A percentile compares a stretch with the other conserved stretches of the same genome.
phyloP scores from a whole-genome alignment of 495 filamentous ascomycete genomes.

The Xylaria bambusicola region DNA sequence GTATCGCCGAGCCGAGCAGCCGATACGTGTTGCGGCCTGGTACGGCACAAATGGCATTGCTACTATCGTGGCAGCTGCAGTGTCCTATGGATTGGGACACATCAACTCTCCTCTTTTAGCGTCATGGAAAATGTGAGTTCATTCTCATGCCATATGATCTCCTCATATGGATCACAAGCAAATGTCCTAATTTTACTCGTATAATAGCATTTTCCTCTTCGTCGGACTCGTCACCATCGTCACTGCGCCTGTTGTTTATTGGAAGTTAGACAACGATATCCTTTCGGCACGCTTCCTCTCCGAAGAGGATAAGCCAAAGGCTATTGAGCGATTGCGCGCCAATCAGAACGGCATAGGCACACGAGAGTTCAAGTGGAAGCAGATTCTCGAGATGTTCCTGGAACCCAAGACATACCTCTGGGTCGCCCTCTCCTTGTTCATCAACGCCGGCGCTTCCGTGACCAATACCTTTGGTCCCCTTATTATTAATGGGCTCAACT shows the following conservation, averaged over 20 bases:
- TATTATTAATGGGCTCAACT: slow-evolving; percentile 62
- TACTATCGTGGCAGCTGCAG: slow-evolving; percentile 62
- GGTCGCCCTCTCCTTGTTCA: slow-evolving; percentile 52
- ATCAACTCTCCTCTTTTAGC: slow-evolving; percentile 52
- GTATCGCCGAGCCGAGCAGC: slow-evolving; percentile 65
- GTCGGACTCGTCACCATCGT: slow-evolving; percentile 60
- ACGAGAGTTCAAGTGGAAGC: slow-evolving; percentile 50
- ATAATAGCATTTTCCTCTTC: slow-evolving; percentile 61
- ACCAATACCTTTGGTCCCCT: slow-evolving; percentile 62
- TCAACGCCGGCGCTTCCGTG: slow-evolving; percentile 62
- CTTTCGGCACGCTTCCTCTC: slow-evolving; percentile 56
- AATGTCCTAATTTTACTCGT: neutral
- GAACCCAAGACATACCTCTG: slow-evolving; percentile 54
- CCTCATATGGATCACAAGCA: too few species aligned
- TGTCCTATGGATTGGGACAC: slow-evolving; percentile 63
- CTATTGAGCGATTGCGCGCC: slow-evolving; percentile 47
- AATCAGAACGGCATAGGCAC: slow-evolving; percentile 62
- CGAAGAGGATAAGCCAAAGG: slow-evolving; percentile 47
- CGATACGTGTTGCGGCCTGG: slow-evolving; percentile 64
- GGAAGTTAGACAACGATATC: slow-evolving; percentile 55
- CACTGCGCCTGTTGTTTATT: slow-evolving; percentile 52
- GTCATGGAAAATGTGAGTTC: slow-evolving; percentile 63
- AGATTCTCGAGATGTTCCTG: slow-evolving; percentile 42
- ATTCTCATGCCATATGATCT: too few species aligned
- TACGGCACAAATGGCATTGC: slow-evolving; percentile 65